Evolutionary conservation across 352 stramenopile species (phyloP), one percentile per base, ranked within the genome.

Genomic region (Pythium myriotylum): DNA sequence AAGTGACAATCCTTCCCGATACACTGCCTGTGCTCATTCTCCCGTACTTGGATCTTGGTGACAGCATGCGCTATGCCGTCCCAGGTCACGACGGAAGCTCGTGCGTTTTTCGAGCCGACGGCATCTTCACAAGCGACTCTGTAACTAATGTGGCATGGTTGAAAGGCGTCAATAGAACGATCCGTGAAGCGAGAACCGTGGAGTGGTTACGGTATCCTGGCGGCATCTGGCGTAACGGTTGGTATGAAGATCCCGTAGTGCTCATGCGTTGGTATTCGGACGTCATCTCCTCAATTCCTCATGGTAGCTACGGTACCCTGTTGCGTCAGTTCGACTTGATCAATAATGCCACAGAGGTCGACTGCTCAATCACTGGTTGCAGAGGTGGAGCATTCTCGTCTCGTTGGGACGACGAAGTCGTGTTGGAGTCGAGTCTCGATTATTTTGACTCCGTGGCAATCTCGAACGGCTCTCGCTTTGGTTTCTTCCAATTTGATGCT

Each of bases 171-270:
- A 20, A 56, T 35, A 40, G 66, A 22, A 20, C 23, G 3, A 12
- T 63, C 9, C 51, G 49, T 13, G 66, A 72, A 22, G 3, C 9
- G 1, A 54, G 52, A 32, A 77, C 66, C 1, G 29, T 17, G 0
- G 54, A 67, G 32, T 70, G 48, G 53, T 39, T 77, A 0, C 10
- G 22, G 3, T 29, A 45, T 16, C 47, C 55, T 6, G 57, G 58
- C 20, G 65, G 69, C 9, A 48, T 53, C 26, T 74, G 72, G 72
- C 42, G 43, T 1, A 74, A 79, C 39, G 68, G 65, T 1, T 77
- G 72, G 65, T 66, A 63, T 40, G 57, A 59, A 27, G 61, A 67
- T 19, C 14, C 19, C 0, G 13, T 37, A 0, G 52, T 39, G 1
- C 8, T 42, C 0, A 35, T 26, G 27, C 54, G 46, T 13, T 78